Evolutionary conservation across 1,284 basidiomycete species (phyloP), one percentile per base, ranked within the genome.

Genomic region (Pseudozyma hubeiensis): DNA sequence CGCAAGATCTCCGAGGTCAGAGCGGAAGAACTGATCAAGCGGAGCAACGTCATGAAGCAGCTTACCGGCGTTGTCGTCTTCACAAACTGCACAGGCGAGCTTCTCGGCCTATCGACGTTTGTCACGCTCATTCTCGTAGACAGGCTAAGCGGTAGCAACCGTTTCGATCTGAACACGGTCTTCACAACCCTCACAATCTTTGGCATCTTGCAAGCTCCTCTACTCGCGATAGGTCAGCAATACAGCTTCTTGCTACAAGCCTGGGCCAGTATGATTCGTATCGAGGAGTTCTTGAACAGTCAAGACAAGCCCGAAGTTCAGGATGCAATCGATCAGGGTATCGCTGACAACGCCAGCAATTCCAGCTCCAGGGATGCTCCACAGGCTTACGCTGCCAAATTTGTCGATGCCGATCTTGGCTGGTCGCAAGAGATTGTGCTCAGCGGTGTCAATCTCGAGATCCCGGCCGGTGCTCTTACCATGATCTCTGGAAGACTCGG

Each of bases 401-500:
- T 78, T 14, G 46, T 63, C 10, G 35, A 63, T 10, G 77, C 71
- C 4, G 43, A 53, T 29, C 43, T 78, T 1, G 75, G 75, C 19
- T 78, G 73, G 73, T 53, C 45, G 1, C 49, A 61, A 14, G 45
- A 59, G 29, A 40, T 48, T 0, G 66, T 74, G 19, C 62, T 74
- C 3, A 39, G 53, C 13, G 43, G 77, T 31, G 48, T 82, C 39
- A 66, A 60, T 19, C 33, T 81, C 35, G 50, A 64, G 14, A 70
- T 82, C 30, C 67, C 70, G 3, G 31, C 51, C 8, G 59, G 61
- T 17, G 13, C 57, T 19, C 64, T 82, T 29, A 79, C 71, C 7
- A 69, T 84, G 45, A 63, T 84, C 19, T 80, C 78, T 49, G 81
- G 81, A 16, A 68, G 68, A 7, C 57, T 80, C 2, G 82, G 82